phyloP scores from a whole-genome alignment of 805 yeast genomes.

The Kodamaea lidongshanica region DNA sequence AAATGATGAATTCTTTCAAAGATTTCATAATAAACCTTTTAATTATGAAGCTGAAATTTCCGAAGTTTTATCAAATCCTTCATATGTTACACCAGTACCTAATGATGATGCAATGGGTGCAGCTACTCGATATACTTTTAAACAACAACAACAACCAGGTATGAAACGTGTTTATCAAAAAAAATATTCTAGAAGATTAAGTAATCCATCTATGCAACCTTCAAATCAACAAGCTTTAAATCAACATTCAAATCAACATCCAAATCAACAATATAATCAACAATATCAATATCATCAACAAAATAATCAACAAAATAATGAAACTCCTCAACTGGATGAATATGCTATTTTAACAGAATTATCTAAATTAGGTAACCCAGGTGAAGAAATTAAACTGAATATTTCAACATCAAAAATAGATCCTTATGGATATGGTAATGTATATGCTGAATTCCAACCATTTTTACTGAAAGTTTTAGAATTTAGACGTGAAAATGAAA shows the following conservation, averaged over 20 bases:
- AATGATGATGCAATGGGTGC: background rate
- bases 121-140: slow-evolving; percentile 3
- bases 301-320: too few relatives aligned
- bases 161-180: slow-evolving; percentile 3
- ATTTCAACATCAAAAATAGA: slow-evolving; percentile 9
- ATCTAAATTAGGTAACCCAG: slow-evolving; percentile 11
- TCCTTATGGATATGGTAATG: slow-evolving; percentile 18
- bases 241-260: too few relatives aligned
- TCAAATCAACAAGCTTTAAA: background rate
- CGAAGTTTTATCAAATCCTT: slow-evolving; percentile 10
- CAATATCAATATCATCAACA: too few relatives aligned
- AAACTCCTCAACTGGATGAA: too few relatives aligned
- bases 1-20: slow-evolving; percentile 17
- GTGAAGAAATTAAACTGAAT: slow-evolving; percentile 7
- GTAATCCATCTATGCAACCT: background rate
- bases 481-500: slow-evolving; percentile 7
- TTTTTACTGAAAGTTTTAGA: slow-evolving; percentile 12
- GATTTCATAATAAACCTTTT: slow-evolving; percentile 12
- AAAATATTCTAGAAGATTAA: slow-evolving; percentile 1
- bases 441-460: slow-evolving; percentile 19
- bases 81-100: slow-evolving; percentile 8
- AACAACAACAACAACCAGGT: slow-evolving; percentile 4
- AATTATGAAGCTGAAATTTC: slow-evolving; percentile 12
- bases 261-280: too few relatives aligned
- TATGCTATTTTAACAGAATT: slow-evolving; percentile 9